Evolutionary conservation across 441 rosid species (phyloP).

Genomic region (Brassica balearica): DNA sequence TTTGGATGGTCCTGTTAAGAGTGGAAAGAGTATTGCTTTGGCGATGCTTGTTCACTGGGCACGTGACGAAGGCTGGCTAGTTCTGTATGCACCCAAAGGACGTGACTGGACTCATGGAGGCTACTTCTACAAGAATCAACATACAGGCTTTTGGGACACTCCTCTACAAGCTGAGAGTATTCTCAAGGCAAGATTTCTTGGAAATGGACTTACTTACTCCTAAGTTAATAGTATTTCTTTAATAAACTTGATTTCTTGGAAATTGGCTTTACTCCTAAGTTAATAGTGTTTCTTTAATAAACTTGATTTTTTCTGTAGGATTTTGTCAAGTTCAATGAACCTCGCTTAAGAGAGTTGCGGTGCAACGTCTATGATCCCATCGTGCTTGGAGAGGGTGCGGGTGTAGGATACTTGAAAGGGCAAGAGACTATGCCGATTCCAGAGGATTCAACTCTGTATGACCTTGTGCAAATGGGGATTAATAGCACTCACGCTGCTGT

Average conservation of each 20-base stretch:
- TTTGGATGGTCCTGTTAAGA: constrained; percentile 89
- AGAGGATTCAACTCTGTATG: constrained; percentile 74
- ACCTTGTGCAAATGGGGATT: constrained; percentile 84
- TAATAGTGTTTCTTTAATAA: constrained; percentile 22
- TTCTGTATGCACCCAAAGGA: constrained; percentile 87
- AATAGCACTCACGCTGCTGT: constrained; percentile 88
- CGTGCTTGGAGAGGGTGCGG: constrained; percentile 91
- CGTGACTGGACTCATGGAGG: constrained; percentile 96
- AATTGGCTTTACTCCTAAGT: constrained; percentile 7
- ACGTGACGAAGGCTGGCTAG: constrained; percentile 96
- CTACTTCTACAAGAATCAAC: constrained; percentile 76
- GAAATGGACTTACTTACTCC: constrained; percentile 1
- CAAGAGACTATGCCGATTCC: constrained; percentile 66
- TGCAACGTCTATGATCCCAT: constrained; percentile 83
- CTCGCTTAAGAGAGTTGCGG: constrained; percentile 61
- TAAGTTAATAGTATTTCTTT: constrained; percentile 14
- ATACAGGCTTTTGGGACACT: constrained; percentile 93
- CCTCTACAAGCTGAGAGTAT: constrained; percentile 86
- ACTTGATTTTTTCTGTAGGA: constrained; percentile 53
- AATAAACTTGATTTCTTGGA: constrained; percentile 23
- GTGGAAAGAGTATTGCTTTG: constrained; percentile 91
- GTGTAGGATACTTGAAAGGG: constrained; percentile 90
- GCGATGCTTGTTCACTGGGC: constrained; percentile 99
- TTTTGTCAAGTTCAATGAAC: constrained; percentile 71
- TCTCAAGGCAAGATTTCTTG: constrained; percentile 68